Conservation (phyloP, 2,329 filamentous ascomycete species). For the Oidium heveae region DNA sequence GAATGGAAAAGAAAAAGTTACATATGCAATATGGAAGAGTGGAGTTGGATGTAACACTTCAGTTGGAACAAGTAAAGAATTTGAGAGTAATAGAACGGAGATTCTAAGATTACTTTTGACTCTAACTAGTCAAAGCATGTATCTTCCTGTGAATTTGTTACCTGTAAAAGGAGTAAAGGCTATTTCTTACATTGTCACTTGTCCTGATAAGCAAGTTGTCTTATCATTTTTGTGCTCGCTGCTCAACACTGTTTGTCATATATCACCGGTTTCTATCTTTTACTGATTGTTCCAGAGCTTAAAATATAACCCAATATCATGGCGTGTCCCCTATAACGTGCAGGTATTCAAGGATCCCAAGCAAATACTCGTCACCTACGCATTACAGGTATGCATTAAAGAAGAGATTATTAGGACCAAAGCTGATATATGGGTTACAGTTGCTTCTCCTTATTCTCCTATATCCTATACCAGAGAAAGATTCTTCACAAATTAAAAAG, state of each 20-base stretch:
- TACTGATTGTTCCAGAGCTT: constrained; percentile 35
- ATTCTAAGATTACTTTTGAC: constrained; percentile 68
- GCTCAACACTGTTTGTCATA: constrained; percentile 55
- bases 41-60: constrained; percentile 87
- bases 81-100: constrained; percentile 81
- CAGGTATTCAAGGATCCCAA: constrained; percentile 79
- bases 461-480: constrained; percentile 65
- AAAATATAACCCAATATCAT: constrained; percentile 85
- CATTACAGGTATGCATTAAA: constrained; percentile 25
- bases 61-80: constrained; percentile 69
- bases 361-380: constrained; percentile 75
- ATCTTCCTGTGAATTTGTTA: constrained; percentile 54
- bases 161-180: constrained; percentile 63
- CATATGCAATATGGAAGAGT: constrained; percentile 92
- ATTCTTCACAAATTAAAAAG: constrained; percentile 39
- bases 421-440: constrained; percentile 16
- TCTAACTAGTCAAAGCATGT: constrained; percentile 77
- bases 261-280: not conserved
- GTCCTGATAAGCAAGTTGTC: constrained; percentile 73
- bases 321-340: constrained; percentile 84
- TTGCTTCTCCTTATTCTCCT: constrained; percentile 65
- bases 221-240: constrained; percentile 77
- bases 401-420: not conserved
- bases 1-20: constrained; percentile 52
- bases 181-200: constrained; percentile 73